Evolutionary conservation across 2,329 filamentous ascomycete genomes (phyloP).

Genomic region (Onygenales sp.): DNA sequence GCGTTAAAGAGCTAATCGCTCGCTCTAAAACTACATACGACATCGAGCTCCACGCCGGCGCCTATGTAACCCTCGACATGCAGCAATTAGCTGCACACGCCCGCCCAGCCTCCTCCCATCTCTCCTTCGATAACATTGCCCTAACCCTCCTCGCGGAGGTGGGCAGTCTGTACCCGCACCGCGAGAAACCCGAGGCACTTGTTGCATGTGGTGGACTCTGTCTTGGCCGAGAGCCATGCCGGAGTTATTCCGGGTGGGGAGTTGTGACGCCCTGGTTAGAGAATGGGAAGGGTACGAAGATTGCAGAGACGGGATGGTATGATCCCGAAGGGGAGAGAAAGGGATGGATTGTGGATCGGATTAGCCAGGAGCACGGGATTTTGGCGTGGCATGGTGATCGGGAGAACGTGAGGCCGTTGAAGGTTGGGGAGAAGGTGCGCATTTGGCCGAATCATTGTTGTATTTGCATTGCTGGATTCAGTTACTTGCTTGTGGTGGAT

Average conservation of each 20-base stretch:
- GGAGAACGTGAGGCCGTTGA: slow-evolving; percentile 39
- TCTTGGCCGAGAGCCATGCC: slow-evolving; percentile 62
- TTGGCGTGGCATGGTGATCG: slow-evolving; percentile 46
- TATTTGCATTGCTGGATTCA: slow-evolving; percentile 61
- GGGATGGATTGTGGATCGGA: slow-evolving; percentile 58
- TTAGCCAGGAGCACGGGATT: slow-evolving; percentile 71
- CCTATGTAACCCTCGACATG: slow-evolving; percentile 65
- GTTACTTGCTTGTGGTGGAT: slow-evolving; percentile 65
- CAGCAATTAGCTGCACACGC: slow-evolving; percentile 68
- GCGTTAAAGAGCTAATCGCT: slow-evolving; percentile 8
- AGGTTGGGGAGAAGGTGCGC: slow-evolving; percentile 56
- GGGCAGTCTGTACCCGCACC: slow-evolving; percentile 52
- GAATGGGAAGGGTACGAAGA: slow-evolving; percentile 2
- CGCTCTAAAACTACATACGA: slow-evolving; percentile 17
- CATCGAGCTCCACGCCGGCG: slow-evolving; percentile 64
- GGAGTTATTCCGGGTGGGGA: slow-evolving; percentile 61
- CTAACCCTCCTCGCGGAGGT: slow-evolving; percentile 63
- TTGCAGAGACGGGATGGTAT: slow-evolving; percentile 8
- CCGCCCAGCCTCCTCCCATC: slow-evolving; percentile 25
- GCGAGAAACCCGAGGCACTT: slow-evolving; percentile 49
- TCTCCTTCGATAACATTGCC: slow-evolving; percentile 44
- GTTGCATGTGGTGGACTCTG: slow-evolving; percentile 59
- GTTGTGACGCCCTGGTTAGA: slow-evolving; percentile 53
- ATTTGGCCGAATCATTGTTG: slow-evolving; percentile 76
- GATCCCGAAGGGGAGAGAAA: slow-evolving; percentile 16